Conservation (phyloP, 257 asterid species). For the Petrea volubilis region DNA sequence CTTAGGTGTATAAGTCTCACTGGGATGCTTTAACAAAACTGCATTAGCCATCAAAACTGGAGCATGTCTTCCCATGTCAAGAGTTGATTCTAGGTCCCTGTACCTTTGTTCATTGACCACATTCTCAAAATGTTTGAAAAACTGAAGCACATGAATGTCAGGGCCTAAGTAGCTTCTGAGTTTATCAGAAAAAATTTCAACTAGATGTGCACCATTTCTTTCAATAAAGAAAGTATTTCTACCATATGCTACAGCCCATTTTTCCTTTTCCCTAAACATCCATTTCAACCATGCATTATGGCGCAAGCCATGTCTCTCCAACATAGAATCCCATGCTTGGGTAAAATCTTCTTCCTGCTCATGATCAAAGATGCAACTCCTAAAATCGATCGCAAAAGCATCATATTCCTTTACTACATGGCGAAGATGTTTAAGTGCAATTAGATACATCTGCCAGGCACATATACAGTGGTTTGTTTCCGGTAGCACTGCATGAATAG, state of each 20-base stretch:
- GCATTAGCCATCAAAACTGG: slow-evolving; percentile 60
- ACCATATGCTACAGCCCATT: slow-evolving; percentile 62
- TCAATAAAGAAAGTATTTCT: slow-evolving; percentile 61
- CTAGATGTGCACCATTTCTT: slow-evolving; percentile 46
- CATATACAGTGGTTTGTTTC: slow-evolving; percentile 58
- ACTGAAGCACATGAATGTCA: slow-evolving; percentile 46
- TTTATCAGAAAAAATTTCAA: slow-evolving; percentile 48
- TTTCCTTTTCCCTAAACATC: slow-evolving; percentile 65
- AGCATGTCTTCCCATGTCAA: slow-evolving; percentile 48
- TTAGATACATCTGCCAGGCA: slow-evolving; percentile 57
- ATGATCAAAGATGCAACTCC: slow-evolving; percentile 48
- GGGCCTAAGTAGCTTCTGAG: slow-evolving; percentile 41
- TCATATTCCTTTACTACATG: slow-evolving; percentile 43
- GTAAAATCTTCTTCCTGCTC: slow-evolving; percentile 62
- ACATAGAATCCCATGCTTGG: slow-evolving; percentile 52
- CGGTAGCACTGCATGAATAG: slow-evolving; percentile 57
- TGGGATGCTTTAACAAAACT: slow-evolving; percentile 50
- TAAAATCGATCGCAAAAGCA: slow-evolving; percentile 42
- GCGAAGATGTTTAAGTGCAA: slow-evolving; percentile 55
- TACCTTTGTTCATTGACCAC: slow-evolving; percentile 56
- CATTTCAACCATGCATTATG: slow-evolving; percentile 65
- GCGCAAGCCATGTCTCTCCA: slow-evolving; percentile 48
- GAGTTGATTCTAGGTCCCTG: slow-evolving; percentile 44
- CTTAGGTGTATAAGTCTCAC: slow-evolving; percentile 49
- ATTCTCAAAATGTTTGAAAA: slow-evolving; percentile 49